Evolutionary conservation across 2,329 filamentous ascomycete species (phyloP), one percentile per base, ranked within the genome.

Genomic region (Fusarium dlaminii): DNA sequence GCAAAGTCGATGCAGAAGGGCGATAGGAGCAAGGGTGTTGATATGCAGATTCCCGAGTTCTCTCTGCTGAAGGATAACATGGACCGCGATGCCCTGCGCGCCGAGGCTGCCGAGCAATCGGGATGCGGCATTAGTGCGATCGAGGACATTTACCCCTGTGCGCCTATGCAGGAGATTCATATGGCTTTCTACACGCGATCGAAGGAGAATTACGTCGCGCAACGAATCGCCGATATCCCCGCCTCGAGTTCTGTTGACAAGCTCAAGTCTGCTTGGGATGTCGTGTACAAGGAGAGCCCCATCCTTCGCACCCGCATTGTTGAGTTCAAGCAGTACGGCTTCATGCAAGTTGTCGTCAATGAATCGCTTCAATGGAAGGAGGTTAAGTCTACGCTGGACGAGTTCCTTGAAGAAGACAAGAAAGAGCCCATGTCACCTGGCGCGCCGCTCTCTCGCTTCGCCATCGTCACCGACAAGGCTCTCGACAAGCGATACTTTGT

Each of bases 101-200:
- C 79, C 3, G 77, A 80, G 22, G 84, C 84, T 4, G 79, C 80
- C 17, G 56, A 68, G 6, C 83, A 85, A 8, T 76, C 76, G 6
- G 63, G 70, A 7, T 68, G 72, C 1, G 82, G 79, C 66, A 57
- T 75, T 8, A 56, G 72, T 1, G 63, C 75, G 12, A 79, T 88
- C 11, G 84, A 87, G 64, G 87, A 89, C 56, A 80, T 88, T 1
- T 89, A 88, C 56, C 87, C 87, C 4, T 88, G 87, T 75, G 86
- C 87, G 0, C 84, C 87, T 1, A 80, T 88, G 22, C 88, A 90
- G 65, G 87, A 88, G 75, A 86, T 85, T 8, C 82, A 89, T 8
- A 84, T 90, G 79, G 85, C 86, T 1, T 78, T 89, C 22, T 86
- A 88, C 17, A 82, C 83, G 45, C 85, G 86, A 73, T 81, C 85